Percentiles rank a stretch among this genome's conserved stretches.
Conservation (phyloP, 495 filamentous ascomycete species). For the Aspergillus sparsus region DNA sequence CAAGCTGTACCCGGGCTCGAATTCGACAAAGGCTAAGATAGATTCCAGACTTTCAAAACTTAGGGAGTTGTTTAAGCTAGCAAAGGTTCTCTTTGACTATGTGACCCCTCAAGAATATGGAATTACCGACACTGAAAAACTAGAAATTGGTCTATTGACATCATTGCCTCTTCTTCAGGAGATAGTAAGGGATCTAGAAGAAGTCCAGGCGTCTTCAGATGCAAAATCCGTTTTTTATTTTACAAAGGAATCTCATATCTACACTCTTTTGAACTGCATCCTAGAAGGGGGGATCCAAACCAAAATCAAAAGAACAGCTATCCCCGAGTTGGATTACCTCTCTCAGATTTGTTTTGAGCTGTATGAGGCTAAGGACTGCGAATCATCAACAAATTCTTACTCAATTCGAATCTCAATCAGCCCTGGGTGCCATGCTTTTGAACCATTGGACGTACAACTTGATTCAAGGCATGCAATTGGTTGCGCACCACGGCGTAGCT, state of each 20-base stretch:
- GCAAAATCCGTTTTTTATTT: slow-evolving; percentile 98
- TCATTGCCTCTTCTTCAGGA: slow-evolving; percentile 90
- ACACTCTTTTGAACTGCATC: slow-evolving; percentile 96
- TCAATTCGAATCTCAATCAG: slow-evolving; percentile 94
- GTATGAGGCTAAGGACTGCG: slow-evolving; percentile 86
- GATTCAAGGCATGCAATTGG: slow-evolving; percentile 95
- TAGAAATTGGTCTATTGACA: slow-evolving; percentile 94
- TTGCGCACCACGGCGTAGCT: slow-evolving; percentile 80
- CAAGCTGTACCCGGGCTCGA: slow-evolving; percentile 76
- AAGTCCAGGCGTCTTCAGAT: slow-evolving; percentile 89
- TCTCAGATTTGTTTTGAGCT: slow-evolving; percentile 96
- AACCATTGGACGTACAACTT: slow-evolving; percentile 91
- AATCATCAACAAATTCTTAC: slow-evolving; percentile 76
- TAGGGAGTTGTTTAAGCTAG: slow-evolving; percentile 86
- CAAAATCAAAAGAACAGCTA: slow-evolving; percentile 85
- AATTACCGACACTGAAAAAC: slow-evolving; percentile 88
- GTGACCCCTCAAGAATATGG: slow-evolving; percentile 98
- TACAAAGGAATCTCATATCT: slow-evolving; percentile 98
- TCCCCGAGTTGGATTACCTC: slow-evolving; percentile 97
- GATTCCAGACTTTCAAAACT: slow-evolving; percentile 84
- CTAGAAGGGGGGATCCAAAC: slow-evolving; percentile 93
- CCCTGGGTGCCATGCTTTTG: slow-evolving; percentile 93
- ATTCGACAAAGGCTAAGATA: slow-evolving; percentile 75
- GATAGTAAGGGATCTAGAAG: slow-evolving; percentile 95
- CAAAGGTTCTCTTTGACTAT: slow-evolving; percentile 96